These are phyloP conservation scores for Ceratobasidium sp. DNA, from an alignment of 1,284 basidiomycete genomes.

Conservation along the genomic window DNA sequence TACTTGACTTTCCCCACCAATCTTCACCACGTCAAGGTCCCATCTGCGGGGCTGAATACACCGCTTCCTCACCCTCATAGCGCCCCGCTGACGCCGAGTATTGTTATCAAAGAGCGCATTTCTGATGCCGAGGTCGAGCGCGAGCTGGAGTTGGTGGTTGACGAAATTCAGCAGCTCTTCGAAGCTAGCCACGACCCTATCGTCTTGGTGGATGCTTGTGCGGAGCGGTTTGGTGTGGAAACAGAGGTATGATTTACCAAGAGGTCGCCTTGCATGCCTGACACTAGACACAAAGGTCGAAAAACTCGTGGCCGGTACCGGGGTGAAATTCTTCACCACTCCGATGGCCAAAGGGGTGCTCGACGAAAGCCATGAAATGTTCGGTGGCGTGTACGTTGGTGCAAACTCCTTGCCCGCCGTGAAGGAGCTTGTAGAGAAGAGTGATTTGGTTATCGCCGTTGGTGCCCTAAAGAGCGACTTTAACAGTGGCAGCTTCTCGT, in stretches of 20 bases:
- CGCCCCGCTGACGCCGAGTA: slow-evolving; percentile 49
- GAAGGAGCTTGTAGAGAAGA: slow-evolving; percentile 79
- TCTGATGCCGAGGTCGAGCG: slow-evolving; percentile 46
- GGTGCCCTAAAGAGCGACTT: slow-evolving; percentile 88
- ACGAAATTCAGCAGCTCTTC: slow-evolving; percentile 74
- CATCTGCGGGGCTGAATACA: slow-evolving; percentile 70
- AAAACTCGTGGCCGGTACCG: slow-evolving; percentile 75
- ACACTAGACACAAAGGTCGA: slow-evolving; percentile 56
- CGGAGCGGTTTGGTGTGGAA: slow-evolving; percentile 80
- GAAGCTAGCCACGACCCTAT: slow-evolving; percentile 74
- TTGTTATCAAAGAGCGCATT: slow-evolving; percentile 36
- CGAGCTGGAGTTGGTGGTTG: slow-evolving; percentile 76
- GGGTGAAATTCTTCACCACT: slow-evolving; percentile 80
- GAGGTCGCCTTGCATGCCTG: background rate
- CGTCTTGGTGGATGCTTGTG: slow-evolving; percentile 90
- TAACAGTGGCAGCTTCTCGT: slow-evolving; percentile 88
- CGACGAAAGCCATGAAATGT: slow-evolving; percentile 83
- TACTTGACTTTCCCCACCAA: slow-evolving; percentile 92
- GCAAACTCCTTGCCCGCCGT: slow-evolving; percentile 77
- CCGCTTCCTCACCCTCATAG: slow-evolving; percentile 65
- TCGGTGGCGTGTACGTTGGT: slow-evolving; percentile 90
- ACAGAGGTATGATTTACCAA: slow-evolving; percentile 57
- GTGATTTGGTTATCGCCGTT: slow-evolving; percentile 86
- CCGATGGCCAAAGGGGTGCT: slow-evolving; percentile 92
- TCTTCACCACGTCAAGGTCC: slow-evolving; percentile 76